A percentile compares a stretch with the other conserved stretches of the same genome.
Conservation (phyloP, 2,329 filamentous ascomycete genomes). For the Aspergillus awamori region DNA sequence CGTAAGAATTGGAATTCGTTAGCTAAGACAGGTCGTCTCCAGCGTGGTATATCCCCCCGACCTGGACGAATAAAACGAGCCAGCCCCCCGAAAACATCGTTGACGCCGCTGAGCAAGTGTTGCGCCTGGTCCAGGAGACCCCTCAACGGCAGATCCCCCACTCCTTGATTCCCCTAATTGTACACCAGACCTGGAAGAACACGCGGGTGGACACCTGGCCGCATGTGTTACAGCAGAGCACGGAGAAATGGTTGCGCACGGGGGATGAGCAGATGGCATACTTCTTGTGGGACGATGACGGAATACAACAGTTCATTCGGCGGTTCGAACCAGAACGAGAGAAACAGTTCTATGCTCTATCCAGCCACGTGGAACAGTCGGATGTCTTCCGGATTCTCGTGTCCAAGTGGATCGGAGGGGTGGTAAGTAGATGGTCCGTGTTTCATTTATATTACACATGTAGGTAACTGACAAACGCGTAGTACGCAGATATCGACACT, state of each 20-base stretch:
- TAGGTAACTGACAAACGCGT: neutral
- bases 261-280: slow-evolving; percentile 34
- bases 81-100: slow-evolving; percentile 23
- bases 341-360: slow-evolving; percentile 24
- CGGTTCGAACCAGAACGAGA: slow-evolving; percentile 30
- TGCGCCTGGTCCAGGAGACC: slow-evolving; percentile 17
- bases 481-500: slow-evolving; percentile 40
- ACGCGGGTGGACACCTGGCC: slow-evolving; percentile 32
- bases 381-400: slow-evolving; percentile 39
- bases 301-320: slow-evolving; percentile 31
- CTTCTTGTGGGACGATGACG: slow-evolving; percentile 39
- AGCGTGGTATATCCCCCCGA: slow-evolving; percentile 19
- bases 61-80: slow-evolving; percentile 4
- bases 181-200: slow-evolving; percentile 40
- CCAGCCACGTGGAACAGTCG: slow-evolving; percentile 33
- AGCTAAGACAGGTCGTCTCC: neutral
- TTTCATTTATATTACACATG: neutral
- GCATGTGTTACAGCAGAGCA: slow-evolving; percentile 24
- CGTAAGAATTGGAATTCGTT: too few species aligned
- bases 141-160: slow-evolving; percentile 22
- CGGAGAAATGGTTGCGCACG: slow-evolving; percentile 33
- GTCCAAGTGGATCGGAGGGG: slow-evolving; percentile 31
- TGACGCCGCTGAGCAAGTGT: slow-evolving; percentile 32
- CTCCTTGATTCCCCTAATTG: slow-evolving; percentile 34
- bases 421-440: slow-evolving; percentile 10